Base-by-base conservation (phyloP, 2,329 filamentous ascomycete genomes). In the Ophiosphaerella herpotricha region DNA sequence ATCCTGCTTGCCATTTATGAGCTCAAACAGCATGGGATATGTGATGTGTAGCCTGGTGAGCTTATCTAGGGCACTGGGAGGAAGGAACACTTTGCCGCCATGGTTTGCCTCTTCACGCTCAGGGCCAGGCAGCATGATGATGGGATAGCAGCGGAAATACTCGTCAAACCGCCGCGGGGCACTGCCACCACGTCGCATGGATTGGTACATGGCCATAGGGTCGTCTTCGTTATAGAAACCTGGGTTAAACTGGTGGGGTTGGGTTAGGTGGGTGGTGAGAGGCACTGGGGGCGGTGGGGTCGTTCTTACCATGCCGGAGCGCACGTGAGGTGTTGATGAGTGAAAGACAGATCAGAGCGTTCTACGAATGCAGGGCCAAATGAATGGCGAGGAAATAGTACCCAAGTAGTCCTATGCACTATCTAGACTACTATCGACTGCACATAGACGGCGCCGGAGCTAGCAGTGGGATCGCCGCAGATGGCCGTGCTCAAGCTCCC, bases 61-160 rank as follows among this genome's bases (percentile, higher is more conserved):
- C 76, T 97, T 99, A 79, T 99, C 93, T 47, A 99, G 84, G 5
- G 94, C 93, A 32, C 91, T 96, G 0, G 94, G 89, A n/a, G 94
- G 94, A 57, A 99, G 86, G 71, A 99, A 90, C 65, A 99, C 93
- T 80, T 99, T 99, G 75, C 93, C 95, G 61, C 94, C 94, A 71
- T 94, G 92, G 79, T 97, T 97, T 55, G 96, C 86, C 61, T 92
- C 88, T 44, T 90, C 88, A 60, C 94, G 85, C 66, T 97, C 92
- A 33, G 90, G 85, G 2, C 93, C 92, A 11, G 92, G 91, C 55
- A 96, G 85, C 92, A 99, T 97, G 64, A 88, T 86, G 66, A 97
- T 84, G 37, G 94, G 94, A 70, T 97, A 99, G 80, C 92, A 97
- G 67, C 94, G 88, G 77, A 97, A 97, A 79, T 96, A 97, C 75